Conservation (phyloP, 2,329 filamentous ascomycete genomes). For the Corynespora cassiicola region DNA sequence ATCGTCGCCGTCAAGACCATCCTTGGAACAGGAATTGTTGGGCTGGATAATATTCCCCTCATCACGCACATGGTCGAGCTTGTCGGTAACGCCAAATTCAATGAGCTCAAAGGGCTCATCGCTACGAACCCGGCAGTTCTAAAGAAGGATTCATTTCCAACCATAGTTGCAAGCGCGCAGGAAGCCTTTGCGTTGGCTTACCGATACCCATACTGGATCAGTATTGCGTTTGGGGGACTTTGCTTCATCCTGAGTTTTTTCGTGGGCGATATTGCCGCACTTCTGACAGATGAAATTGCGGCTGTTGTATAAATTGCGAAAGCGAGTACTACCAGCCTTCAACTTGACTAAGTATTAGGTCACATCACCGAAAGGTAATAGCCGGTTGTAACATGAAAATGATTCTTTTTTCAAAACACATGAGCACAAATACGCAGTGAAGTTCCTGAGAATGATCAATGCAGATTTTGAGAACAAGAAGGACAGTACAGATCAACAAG, state of each 20-base stretch:
- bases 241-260: slow-evolving; percentile 65
- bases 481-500: too few species aligned
- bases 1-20: slow-evolving; percentile 48
- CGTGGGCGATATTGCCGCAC: slow-evolving; percentile 60
- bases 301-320: slow-evolving; percentile 9
- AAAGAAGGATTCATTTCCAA: slow-evolving; percentile 40
- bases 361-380: too few species aligned
- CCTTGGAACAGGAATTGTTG: slow-evolving; percentile 56
- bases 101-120: slow-evolving; percentile 53
- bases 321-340: too few species aligned
- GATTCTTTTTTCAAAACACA: too few species aligned
- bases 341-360: too few species aligned
- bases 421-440: too few species aligned
- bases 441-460: too few species aligned
- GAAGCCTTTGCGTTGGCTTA: slow-evolving; percentile 65
- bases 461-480: too few species aligned
- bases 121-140: slow-evolving; percentile 54
- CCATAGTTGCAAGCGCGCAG: slow-evolving; percentile 62
- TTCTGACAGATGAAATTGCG: slow-evolving; percentile 26
- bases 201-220: slow-evolving; percentile 67
- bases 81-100: slow-evolving; percentile 41
- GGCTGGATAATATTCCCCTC: slow-evolving; percentile 55
- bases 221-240: slow-evolving; percentile 66
- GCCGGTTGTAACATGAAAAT: too few species aligned
- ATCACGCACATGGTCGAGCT: slow-evolving; percentile 54